These are phyloP conservation scores for Collariella sp. DNA, from an alignment of 495 filamentous ascomycete species.

Conservation along the genomic window DNA sequence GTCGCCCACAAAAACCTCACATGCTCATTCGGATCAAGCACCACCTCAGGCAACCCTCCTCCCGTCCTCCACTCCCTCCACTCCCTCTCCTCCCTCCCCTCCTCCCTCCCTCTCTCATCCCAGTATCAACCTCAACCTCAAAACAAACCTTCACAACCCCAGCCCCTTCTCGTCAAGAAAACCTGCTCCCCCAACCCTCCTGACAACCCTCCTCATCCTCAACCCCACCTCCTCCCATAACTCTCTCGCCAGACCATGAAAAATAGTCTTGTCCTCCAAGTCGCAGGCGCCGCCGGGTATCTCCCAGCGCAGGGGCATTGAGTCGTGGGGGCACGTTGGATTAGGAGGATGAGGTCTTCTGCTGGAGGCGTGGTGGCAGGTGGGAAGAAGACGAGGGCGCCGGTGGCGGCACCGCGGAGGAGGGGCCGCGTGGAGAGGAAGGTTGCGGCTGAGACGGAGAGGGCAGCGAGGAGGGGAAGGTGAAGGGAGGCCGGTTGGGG, in stretches of 20 bases:
- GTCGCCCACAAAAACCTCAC: conserved; percentile 36
- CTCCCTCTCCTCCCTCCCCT: not conserved
- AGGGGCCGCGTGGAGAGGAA: conserved; percentile 19
- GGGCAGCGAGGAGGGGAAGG: conserved; percentile 15
- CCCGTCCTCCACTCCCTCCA: not conserved
- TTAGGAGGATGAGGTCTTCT: conserved; percentile 35
- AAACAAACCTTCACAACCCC: conserved; percentile 32
- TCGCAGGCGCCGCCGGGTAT: conserved; percentile 49
- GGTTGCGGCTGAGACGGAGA: conserved; percentile 17
- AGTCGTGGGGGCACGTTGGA: conserved; percentile 47
- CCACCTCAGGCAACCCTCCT: conserved; percentile 22
- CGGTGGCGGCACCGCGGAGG: conserved; percentile 23
- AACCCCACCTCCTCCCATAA: conserved; percentile 50
- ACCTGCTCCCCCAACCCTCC: conserved; percentile 26
- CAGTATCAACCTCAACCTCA: conserved; percentile 29
- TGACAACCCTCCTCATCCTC: conserved; percentile 26
- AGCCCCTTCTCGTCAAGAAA: conserved; percentile 34
- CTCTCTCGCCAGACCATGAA: conserved; percentile 44
- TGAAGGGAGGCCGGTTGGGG: conserved; percentile 13
- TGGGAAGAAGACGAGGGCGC: conserved; percentile 33
- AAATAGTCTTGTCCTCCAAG: conserved; percentile 38
- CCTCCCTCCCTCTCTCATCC: not conserved
- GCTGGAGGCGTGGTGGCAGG: not conserved
- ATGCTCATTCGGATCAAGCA: conserved; percentile 38
- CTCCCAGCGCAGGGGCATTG: conserved; percentile 45